Conservation (phyloP, 768 basidiomycete genomes). For the Russula foetens region DNA sequence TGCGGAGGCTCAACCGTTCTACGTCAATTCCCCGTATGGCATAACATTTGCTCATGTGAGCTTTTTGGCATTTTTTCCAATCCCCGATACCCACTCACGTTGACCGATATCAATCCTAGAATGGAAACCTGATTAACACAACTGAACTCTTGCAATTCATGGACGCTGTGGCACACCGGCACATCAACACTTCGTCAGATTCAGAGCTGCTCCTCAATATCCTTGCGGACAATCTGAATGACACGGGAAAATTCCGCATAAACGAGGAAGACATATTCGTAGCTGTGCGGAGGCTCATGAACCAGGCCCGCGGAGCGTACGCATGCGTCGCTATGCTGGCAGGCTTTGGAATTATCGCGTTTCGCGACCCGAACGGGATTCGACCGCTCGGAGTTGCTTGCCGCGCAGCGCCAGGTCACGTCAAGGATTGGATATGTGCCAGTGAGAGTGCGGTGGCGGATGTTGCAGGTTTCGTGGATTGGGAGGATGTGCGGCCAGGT, state of each 20-base stretch:
- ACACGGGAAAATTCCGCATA: conserved; percentile 98
- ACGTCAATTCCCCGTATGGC: conserved; percentile 99
- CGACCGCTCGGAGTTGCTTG: conserved; percentile 84
- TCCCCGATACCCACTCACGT: no score
- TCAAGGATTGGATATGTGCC: conserved; percentile 82
- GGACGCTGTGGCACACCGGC: conserved; percentile 93
- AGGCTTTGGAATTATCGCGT: conserved; percentile 96
- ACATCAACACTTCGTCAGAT: conserved; percentile 98
- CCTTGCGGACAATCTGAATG: conserved; percentile 94
- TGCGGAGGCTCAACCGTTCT: conserved; percentile 98
- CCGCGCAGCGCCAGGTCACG: conserved; percentile 46
- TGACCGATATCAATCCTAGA: conserved; percentile 40
- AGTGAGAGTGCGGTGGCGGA: conserved; percentile 97
- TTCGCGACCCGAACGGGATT: conserved; percentile 97
- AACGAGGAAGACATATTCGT: conserved; percentile 99
- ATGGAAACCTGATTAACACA: conserved; percentile 97
- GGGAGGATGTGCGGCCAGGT: conserved; percentile 93
- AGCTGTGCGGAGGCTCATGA: conserved; percentile 84
- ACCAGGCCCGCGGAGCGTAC: conserved; percentile 85
- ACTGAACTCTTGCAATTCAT: conserved; percentile 79
- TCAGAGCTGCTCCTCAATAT: conserved; percentile 96
- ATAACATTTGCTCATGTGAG: conserved; percentile 95
- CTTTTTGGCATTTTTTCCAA: not conserved
- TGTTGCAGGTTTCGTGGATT: conserved; percentile 82
- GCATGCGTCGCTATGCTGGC: conserved; percentile 99